A percentile compares a stretch with the other conserved stretches of the same genome.
phyloP scores from a whole-genome alignment of 2,329 filamentous ascomycete species.

The Esteya vermicola region DNA sequence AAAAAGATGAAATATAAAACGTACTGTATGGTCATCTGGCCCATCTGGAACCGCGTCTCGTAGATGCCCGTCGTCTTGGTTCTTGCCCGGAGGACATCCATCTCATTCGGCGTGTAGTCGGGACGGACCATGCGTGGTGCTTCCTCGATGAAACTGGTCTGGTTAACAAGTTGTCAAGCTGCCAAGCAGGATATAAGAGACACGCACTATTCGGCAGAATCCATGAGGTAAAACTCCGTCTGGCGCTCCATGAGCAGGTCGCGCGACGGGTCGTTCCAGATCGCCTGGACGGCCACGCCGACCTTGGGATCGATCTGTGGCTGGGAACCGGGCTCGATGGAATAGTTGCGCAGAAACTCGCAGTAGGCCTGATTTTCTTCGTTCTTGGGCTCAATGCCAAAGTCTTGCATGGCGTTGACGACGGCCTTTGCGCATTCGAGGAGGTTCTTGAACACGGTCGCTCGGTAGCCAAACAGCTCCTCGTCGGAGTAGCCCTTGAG shows the following conservation, averaged over 20 bases:
- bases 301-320: constrained; percentile 69
- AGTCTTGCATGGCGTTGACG: constrained; percentile 82
- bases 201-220: constrained; percentile 91
- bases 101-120: constrained; percentile 84
- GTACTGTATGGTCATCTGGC: constrained; percentile 95
- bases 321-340: constrained; percentile 80
- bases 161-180: not conserved
- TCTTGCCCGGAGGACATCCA: constrained; percentile 86
- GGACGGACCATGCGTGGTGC: constrained; percentile 68
- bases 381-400: constrained; percentile 65
- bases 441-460: constrained; percentile 96
- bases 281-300: constrained; percentile 65
- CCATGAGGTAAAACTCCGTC: constrained; percentile 98
- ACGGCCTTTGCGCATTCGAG: constrained; percentile 93
- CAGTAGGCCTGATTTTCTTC: constrained; percentile 60
- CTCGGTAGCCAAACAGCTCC: constrained; percentile 83
- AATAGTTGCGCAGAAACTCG: constrained; percentile 73
- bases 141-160: constrained; percentile 81
- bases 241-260: constrained; percentile 79
- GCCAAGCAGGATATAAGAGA: too few species aligned
- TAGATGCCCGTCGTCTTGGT: constrained; percentile 99
- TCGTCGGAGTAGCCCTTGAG: constrained; percentile 94
- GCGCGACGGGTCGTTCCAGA: constrained; percentile 84
- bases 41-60: constrained; percentile 97
- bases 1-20: constrained; percentile 17